Evolutionary conservation across 75 land plant genomes (phyloP), one percentile per base, ranked within the genome.

Genomic region (Cupressus sempervirens): DNA sequence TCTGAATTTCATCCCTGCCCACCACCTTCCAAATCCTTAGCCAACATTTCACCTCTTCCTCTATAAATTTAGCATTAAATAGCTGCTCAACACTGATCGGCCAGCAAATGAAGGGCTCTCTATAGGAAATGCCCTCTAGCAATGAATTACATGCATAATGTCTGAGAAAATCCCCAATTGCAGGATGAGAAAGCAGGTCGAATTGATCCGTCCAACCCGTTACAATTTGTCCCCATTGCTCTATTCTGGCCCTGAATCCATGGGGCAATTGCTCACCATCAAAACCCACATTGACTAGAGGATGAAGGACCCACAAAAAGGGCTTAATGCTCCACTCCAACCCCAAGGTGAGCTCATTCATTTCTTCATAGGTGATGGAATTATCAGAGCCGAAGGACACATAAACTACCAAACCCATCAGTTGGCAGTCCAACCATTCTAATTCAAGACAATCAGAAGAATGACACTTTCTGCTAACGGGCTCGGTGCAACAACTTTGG

Each of bases 71-170:
- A 52, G 81, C 58, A 23, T 88, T 86, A n/a, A 83, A 50, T 3
- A 29, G 30, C 14, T 86, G 87, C 1, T 88, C 89, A 0, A 76
- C 81, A 16, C 20, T 36, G 11, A 38, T 10, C 9, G 89, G 89
- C 87, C 87, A 88, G 7, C 89, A 87, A 11, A 88, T 20, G 46
- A 86, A 83, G 43, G 87, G 87, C 77, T 86, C 85, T 0, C 89
- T 87, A 8, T 3, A 20, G 38, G 35, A 11, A 5, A 84, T 73
- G 34, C 29, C 38, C 45, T 84, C 85, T 3, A 84, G 76, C 11
- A 30, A n/a, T 0, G 85, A 84, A 18, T 84, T 84, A 80, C 81
- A 73, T n/a, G 81, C 81, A 30, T 81, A 84, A 12, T 84, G 85
- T 58, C 65, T 84, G 32, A 84, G 10, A 34, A 84, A 84, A 4